phyloP scores from a whole-genome alignment of 495 filamentous ascomycete genomes.

The Opeltia flavorubescens region DNA sequence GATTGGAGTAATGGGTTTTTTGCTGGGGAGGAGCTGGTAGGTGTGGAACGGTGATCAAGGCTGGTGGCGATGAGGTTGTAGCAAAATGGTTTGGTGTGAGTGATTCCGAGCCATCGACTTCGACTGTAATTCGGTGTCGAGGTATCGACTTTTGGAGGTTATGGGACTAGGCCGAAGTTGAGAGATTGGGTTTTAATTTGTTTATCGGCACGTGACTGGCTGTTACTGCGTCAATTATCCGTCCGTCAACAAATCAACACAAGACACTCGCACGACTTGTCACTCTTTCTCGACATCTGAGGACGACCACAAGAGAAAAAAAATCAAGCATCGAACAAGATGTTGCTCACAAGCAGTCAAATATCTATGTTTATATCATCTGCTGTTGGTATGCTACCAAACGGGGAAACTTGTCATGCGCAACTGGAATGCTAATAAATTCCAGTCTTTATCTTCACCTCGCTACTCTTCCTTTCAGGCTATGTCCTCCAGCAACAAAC shows the following conservation, averaged over 20 bases:
- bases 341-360: constrained; percentile 17
- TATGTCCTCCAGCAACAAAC: constrained; percentile 60
- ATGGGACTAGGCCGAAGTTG: background rate
- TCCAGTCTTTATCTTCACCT: constrained; percentile 42
- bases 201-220: background rate
- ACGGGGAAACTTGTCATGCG: no score
- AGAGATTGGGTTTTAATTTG: background rate
- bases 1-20: background rate
- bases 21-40: background rate
- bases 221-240: background rate
- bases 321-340: background rate
- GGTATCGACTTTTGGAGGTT: background rate
- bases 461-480: constrained; percentile 53
- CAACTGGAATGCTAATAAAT: background rate
- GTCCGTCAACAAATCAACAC: background rate
- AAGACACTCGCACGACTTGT: no score
- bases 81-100: no score
- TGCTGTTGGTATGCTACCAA: constrained; percentile 8
- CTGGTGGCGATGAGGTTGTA: background rate
- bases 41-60: background rate
- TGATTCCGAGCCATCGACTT: background rate
- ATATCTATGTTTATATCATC: constrained; percentile 19
- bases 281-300: background rate
- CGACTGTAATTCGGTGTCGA: no score
- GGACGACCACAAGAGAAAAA: no score